These are phyloP conservation scores for Amorphotheca resinae DNA, from an alignment of 495 filamentous ascomycete genomes.

Conservation along the genomic window DNA sequence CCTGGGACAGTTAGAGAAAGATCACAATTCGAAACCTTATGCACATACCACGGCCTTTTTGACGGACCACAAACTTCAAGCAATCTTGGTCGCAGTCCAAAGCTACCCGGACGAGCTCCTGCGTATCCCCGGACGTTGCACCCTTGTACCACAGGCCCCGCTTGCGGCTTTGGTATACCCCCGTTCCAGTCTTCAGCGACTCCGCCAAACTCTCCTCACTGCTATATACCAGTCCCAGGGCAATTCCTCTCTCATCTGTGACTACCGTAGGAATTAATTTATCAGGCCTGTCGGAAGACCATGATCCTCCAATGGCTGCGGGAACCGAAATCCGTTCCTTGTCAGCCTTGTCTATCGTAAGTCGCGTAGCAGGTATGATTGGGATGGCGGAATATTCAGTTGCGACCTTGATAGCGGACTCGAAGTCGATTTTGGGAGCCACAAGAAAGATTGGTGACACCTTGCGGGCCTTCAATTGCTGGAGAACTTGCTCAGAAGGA, in stretches of 20 bases:
- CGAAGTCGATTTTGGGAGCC: conserved; percentile 30
- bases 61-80: conserved; percentile 74
- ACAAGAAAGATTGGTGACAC: conserved; percentile 34
- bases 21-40: conserved; percentile 12
- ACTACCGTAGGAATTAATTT: conserved; percentile 79
- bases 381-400: conserved; percentile 51
- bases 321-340: conserved; percentile 50
- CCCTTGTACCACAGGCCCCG: conserved; percentile 96
- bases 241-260: conserved; percentile 73
- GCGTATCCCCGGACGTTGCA: conserved; percentile 81
- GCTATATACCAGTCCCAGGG: conserved; percentile 86
- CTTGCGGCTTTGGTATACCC: conserved; percentile 92
- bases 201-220: conserved; percentile 79
- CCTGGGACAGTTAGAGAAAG: conserved; percentile 32
- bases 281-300: conserved; percentile 73
- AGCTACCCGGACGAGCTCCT: conserved; percentile 74
- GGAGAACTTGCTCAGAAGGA: conserved; percentile 27
- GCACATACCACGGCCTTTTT: conserved; percentile 58
- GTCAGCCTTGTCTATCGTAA: conserved; percentile 49
- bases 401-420: conserved; percentile 40
- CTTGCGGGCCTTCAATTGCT: conserved; percentile 32
- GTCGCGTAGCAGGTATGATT: conserved; percentile 54
- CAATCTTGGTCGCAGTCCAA: conserved; percentile 91
- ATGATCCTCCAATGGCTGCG: conserved; percentile 52
- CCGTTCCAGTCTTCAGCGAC: conserved; percentile 73